Evolutionary conservation across 2,329 filamentous ascomycete genomes (phyloP), one percentile per base, ranked within the genome.

Genomic region (Penicillium sp.): DNA sequence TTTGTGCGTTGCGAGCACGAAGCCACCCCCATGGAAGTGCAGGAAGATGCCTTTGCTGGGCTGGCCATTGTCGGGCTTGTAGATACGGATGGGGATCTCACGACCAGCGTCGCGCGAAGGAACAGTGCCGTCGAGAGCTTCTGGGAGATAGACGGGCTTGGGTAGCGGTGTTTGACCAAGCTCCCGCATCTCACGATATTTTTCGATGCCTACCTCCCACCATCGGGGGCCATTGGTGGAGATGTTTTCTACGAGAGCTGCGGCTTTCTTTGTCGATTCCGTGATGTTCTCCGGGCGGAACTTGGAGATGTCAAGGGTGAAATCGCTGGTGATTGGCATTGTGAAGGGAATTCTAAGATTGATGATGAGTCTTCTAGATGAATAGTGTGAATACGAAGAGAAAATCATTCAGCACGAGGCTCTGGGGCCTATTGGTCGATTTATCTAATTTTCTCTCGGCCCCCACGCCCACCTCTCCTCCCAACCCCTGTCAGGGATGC

Each of bases 11-110:
- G 53, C 57, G 19, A 72, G 48, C 3, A 72, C 68, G 58, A 66
- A 74, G 2, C 72, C 73, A 15, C 74, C 73, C 3, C 77, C 79
- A 58, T 82, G 79, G 40, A 81, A 75, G 60, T 82, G 77, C 53
- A 79, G 62, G 56, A 78, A 73, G 2, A 79, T 65, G 1, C 75
- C 76, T 47, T 68, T 72, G 10, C 58, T 53, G 24, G 57, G 45
- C 26, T 66, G 64, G 4, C 70, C 74, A 22, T 72, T 67, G n/a
- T 70, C 68, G 1, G 78, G 77, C 43, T 69, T 69, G 52, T 80
- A 75, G 3, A 77, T 67, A 29, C 78, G 72, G 48, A 74, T 77
- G 1, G 77, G 73, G 13, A 83, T 79, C 7, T 64, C 57, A 31
- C 79, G 70, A 3, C 71, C 73, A 0, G 61, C 15, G 3, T 81